These are phyloP conservation scores for Monosporascus ibericus DNA, from an alignment of 2,329 filamentous ascomycete species.

Conservation along the genomic window DNA sequence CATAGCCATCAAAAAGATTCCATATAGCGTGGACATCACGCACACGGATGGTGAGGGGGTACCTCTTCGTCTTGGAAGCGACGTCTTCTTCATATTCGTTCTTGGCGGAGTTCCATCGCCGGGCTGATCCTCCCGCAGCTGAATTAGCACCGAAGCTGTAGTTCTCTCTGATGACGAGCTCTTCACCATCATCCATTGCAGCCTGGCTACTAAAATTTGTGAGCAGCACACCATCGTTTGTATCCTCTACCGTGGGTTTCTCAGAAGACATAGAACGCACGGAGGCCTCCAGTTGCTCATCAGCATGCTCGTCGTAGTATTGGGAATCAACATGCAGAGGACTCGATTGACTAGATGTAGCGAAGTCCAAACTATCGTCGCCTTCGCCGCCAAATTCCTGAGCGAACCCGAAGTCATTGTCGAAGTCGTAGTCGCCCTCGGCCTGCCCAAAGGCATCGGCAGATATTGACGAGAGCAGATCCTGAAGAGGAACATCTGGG, in stretches of 20 bases:
- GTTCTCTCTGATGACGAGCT: constrained; percentile 67
- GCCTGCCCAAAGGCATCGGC: constrained; percentile 70
- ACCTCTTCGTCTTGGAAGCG: constrained; percentile 52
- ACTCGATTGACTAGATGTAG: constrained; percentile 26
- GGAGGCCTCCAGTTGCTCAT: constrained; percentile 44
- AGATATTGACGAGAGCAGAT: constrained; percentile 85
- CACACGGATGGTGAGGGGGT: constrained; percentile 71
- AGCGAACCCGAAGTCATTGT: constrained; percentile 55
- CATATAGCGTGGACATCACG: constrained; percentile 91
- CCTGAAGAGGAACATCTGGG: constrained; percentile 69
- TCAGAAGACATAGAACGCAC: constrained; percentile 31
- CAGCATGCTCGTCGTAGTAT: constrained; percentile 39
- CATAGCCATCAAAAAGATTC: constrained; percentile 97
- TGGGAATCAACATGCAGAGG: constrained; percentile 36
- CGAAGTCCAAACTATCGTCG: constrained; percentile 31
- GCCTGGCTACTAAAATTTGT: constrained; percentile 34
- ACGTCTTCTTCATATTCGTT: constrained; percentile 68
- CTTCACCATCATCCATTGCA: constrained; percentile 44
- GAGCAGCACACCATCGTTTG: constrained; percentile 39
- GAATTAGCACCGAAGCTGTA: constrained; percentile 62
- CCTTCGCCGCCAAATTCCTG: constrained; percentile 40
- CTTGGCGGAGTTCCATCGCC: constrained; percentile 72
- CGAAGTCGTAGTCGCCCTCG: constrained; percentile 56
- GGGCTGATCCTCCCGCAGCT: constrained; percentile 58
- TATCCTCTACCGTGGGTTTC: constrained; percentile 36